Base-by-base conservation (phyloP, 2,329 filamentous ascomycete species). In the Phaeosphaeria sp. region DNA sequence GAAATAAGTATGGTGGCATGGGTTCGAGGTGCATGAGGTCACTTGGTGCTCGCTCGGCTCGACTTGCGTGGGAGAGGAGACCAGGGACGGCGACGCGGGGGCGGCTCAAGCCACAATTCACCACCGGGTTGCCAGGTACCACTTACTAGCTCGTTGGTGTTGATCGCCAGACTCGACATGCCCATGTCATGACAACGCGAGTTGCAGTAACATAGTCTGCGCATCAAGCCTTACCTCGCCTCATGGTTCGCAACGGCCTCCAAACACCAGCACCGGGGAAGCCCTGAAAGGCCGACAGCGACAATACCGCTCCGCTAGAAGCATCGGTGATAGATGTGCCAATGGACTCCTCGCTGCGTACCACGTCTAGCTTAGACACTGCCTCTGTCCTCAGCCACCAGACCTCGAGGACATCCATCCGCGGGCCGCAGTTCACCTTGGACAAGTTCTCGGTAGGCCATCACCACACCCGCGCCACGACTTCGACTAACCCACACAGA, bases 361-460 rank as follows among this genome's bases (percentile, higher is more conserved):
- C 58, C 52, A 66, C 66, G 54, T 70, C 73, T 54, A 72, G 71
- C 60, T 65, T 73, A 47, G 80, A 82, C 60, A 70, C 77, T 52
- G 77, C 78, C 11, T 82, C 80, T 46, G 63, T 80, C 51, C 72
- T 80, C 51, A 78, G 78, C 25, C 63, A 72, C 52, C 67, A 64
- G 52, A 78, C 75, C 56, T 79, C 79, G 52, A 77, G 78, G 56
- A 63, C 63, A 25, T 69, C 77, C 39, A 74, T 68, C 60, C 67
- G 76, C 60, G 83, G 82, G 59, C 84, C 92, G 59, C 90, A 85
- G 76, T 97, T 97, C 81, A 92, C 88, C 10, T 84, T 98, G 60
- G 92, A 97, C 46, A 93, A 93, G 55, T 85, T 85, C 75, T 80
- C 81, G 46, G 77, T 79, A 60, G 60, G 71, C 43, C 51, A 18